Evolutionary conservation across 495 filamentous ascomycete species (phyloP).

Genomic region (Penicillium verhagenii): DNA sequence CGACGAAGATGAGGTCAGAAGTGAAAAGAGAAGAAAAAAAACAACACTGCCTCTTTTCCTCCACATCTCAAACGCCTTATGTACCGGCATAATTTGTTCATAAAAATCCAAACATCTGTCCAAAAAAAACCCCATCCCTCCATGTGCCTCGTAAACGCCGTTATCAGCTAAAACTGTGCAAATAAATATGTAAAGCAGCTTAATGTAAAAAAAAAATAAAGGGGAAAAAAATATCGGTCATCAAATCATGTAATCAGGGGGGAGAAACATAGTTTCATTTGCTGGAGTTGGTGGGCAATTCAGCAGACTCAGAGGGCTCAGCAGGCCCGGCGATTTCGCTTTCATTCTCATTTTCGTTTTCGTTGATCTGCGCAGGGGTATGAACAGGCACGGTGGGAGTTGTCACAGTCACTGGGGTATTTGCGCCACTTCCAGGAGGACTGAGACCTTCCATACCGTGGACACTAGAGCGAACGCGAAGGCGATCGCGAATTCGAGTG

Average conservation of each 20-base stretch:
- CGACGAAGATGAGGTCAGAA: not conserved
- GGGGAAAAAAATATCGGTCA: not conserved
- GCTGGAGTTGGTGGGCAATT: not conserved
- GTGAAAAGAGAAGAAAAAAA: not conserved
- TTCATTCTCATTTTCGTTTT: not conserved
- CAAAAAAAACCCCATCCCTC: not conserved
- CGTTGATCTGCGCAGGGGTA: not conserved
- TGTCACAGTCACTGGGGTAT: slow-evolving; percentile 3
- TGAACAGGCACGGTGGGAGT: not conserved
- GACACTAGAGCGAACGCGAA: slow-evolving; percentile 42
- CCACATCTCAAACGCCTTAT: slow-evolving; percentile 2
- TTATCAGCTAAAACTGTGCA: not conserved
- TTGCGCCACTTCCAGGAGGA: slow-evolving; percentile 4
- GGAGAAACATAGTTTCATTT: not conserved
- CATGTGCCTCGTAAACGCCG: not conserved
- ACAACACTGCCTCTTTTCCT: not conserved
- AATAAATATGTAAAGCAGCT: not conserved
- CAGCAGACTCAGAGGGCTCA: not conserved
- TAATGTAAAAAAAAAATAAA: too few relatives aligned
- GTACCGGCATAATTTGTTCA: not conserved
- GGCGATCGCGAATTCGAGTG: slow-evolving; percentile 39
- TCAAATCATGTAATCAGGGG: not conserved
- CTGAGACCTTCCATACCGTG: slow-evolving; percentile 29
- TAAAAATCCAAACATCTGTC: not conserved
- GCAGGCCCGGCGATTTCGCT: too few relatives aligned